Conservation (phyloP, 2,329 filamentous ascomycete genomes). For the Colletotrichum karsti region DNA sequence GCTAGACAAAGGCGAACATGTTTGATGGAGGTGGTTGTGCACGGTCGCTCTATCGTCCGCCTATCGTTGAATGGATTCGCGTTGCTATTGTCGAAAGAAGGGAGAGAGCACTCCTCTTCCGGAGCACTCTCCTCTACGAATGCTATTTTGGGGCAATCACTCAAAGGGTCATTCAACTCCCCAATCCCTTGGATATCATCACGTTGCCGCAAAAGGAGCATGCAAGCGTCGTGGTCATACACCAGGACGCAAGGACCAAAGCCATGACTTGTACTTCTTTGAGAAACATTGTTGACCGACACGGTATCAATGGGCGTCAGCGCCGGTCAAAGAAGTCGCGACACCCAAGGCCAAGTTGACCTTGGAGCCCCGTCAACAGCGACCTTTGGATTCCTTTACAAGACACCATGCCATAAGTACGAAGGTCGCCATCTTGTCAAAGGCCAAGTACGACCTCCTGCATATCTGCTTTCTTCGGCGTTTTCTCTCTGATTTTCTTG, state of each 20-base stretch:
- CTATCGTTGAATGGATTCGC: background rate
- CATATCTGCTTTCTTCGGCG: background rate
- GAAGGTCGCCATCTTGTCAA: background rate
- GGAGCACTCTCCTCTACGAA: background rate
- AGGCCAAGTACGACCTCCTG: background rate
- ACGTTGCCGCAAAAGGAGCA: background rate
- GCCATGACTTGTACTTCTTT: background rate
- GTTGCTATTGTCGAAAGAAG: background rate
- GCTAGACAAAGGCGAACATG: too few species aligned
- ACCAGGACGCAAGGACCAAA: background rate
- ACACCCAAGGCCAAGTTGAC: background rate
- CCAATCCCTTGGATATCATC: background rate
- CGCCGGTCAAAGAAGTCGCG: background rate
- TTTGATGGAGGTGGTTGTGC: background rate
- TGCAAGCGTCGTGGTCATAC: background rate
- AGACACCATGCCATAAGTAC: background rate
- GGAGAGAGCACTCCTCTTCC: background rate
- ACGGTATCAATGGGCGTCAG: background rate
- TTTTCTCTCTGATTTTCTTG: background rate
- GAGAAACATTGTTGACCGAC: background rate
- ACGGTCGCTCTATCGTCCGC: background rate
- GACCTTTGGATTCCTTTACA: too few species aligned
- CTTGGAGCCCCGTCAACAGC: background rate
- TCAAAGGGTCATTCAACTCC: background rate
- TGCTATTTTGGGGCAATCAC: background rate